phyloP scores from a whole-genome alignment of 495 filamentous ascomycete species.

The Tirmania nivea region DNA sequence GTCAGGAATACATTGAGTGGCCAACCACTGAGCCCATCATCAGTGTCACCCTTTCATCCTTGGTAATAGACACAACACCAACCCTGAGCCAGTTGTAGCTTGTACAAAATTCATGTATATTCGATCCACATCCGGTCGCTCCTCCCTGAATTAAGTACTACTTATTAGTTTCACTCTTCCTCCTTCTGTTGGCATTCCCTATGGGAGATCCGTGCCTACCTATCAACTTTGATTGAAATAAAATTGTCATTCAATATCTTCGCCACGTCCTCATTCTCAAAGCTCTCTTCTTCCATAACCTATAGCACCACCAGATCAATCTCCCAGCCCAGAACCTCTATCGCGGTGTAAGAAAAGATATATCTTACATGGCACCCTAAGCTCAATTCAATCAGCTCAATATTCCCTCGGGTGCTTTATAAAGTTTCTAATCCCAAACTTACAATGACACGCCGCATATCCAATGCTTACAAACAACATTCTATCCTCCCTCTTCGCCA shows the following conservation, averaged over 20 bases:
- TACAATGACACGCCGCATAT: conserved; percentile 89
- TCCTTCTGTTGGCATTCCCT: not conserved
- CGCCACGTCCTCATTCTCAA: conserved; percentile 62
- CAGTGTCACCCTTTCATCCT: not conserved
- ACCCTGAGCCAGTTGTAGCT: conserved; percentile 69
- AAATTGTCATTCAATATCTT: conserved; percentile 66
- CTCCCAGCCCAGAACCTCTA: no score
- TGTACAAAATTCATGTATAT: conserved; percentile 97
- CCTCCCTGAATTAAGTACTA: conserved; percentile 30
- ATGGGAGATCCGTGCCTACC: conserved; percentile 16
- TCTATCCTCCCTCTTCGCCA: conserved; percentile 60
- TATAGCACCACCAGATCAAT: not conserved
- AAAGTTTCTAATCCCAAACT: conserved; percentile 11
- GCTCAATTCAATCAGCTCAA: no score
- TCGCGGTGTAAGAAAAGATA: no score
- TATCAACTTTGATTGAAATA: conserved; percentile 81
- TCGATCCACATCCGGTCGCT: conserved; percentile 83
- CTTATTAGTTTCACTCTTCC: not conserved
- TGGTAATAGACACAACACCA: not conserved
- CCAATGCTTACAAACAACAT: conserved; percentile 89
- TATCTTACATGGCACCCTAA: no score
- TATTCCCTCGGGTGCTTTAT: no score
- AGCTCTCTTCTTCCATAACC: conserved; percentile 75
- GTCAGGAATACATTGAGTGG: conserved; percentile 92
- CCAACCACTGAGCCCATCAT: conserved; percentile 38